Evolutionary conservation across 2,329 filamentous ascomycete genomes (phyloP).

Genomic region (Alternaria sp.): DNA sequence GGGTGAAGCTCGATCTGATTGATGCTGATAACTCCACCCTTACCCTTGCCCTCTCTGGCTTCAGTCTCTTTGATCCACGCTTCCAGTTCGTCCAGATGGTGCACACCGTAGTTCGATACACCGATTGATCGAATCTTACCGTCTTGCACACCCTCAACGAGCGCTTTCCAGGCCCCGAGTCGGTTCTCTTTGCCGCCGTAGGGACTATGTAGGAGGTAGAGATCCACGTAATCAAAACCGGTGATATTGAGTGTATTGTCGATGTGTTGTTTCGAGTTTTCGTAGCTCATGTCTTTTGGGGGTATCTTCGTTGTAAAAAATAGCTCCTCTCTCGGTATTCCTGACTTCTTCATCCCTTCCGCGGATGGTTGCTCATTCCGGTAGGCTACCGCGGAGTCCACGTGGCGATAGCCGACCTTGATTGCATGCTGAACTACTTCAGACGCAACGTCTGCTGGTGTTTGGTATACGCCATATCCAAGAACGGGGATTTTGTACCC

Average conservation of each 20-base stretch:
- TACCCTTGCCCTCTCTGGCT: conserved; percentile 69
- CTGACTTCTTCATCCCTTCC: conserved; percentile 66
- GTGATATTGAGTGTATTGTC: conserved; percentile 62
- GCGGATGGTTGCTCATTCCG: conserved; percentile 74
- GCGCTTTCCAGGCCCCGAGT: conserved; percentile 63
- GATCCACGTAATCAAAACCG: conserved; percentile 73
- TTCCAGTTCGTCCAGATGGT: conserved; percentile 64
- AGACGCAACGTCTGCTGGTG: conserved; percentile 65
- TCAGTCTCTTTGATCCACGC: conserved; percentile 68
- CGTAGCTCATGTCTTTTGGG: conserved; percentile 64
- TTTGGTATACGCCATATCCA: conserved; percentile 64
- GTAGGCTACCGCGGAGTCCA: conserved; percentile 72
- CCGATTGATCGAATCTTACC: conserved; percentile 64
- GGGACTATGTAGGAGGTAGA: conserved; percentile 66
- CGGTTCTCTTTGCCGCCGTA: conserved; percentile 61
- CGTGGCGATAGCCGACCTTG: conserved; percentile 67
- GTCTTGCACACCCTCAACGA: conserved; percentile 62
- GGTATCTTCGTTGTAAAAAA: conserved; percentile 79
- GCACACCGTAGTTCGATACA: conserved; percentile 65
- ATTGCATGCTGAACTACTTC: conserved; percentile 68
- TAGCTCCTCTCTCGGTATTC: conserved; percentile 65
- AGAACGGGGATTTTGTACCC: conserved; percentile 69
- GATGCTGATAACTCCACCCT: conserved; percentile 77
- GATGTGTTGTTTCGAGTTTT: conserved; percentile 69
- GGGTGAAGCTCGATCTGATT: conserved; percentile 88